Base-by-base conservation (phyloP, 2,329 filamentous ascomycete genomes). In the Epichloe coenophiala region DNA sequence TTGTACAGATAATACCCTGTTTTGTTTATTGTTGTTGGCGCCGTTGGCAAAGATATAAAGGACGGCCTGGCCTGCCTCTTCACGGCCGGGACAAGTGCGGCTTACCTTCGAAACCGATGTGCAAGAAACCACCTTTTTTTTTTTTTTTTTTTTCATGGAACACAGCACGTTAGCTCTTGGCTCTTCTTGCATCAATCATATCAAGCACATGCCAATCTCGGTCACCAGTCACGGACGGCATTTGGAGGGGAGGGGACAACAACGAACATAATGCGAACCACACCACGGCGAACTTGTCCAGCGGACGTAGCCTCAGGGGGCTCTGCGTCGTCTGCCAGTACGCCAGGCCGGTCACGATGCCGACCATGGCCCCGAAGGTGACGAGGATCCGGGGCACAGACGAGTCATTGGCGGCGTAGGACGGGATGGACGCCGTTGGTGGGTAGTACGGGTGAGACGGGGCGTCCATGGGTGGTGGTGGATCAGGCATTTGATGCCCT, bases 71-170 rank as follows among this genome's bases (percentile, higher is more conserved):
- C n/a, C 27, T 31, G 27, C 27, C 27, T 31, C 27, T 31, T 3
- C 27, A 9, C 27, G 27, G 7, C 27, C 8, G 27, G 8, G 4
- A 31, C 27, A 31, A 11, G 27, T 3, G 8, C 27, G 27, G 12
- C 63, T 54, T 56, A 80, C 84, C 86, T 70, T 95, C 88, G 64
- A 95, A 95, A 61, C 85, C 82, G 50, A 84, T 74, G 67, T 95
- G 89, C 38, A 95, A 72, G 57, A 76, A 80, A 2, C 80, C 81
- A 58, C 78, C 80, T 83, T 48, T 31, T 15, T 13, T 4, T 9
- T 31, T 27, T n/a, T n/a, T n/a, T n/a, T n/a, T n/a, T n/a, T n/a
- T n/a, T n/a, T n/a, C n/a, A n/a, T n/a, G n/a, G n/a, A 17, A 17
- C 17, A 17, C 17, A 17, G 17, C 17, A 17, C 17, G 17, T 17